Percentiles rank a stretch among this genome's conserved stretches.
phyloP scores from a whole-genome alignment of 306 rosid genomes.

The Astragalus membranaceus region DNA sequence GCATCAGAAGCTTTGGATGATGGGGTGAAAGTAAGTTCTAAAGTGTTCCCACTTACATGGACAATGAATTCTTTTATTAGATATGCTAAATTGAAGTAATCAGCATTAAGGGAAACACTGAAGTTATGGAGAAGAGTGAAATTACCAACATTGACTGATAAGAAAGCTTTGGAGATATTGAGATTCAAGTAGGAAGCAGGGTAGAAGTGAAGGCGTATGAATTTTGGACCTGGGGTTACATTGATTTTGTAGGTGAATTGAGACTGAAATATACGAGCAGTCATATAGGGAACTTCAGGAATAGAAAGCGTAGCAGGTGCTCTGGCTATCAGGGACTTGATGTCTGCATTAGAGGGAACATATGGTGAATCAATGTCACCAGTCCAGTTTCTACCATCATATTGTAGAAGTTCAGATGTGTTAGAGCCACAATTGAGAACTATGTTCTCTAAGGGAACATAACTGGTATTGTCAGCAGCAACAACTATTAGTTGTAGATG shows the following conservation, averaged over 20 bases:
- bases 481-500: neutral
- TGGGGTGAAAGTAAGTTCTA: conserved; percentile 34
- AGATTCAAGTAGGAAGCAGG: conserved; percentile 21
- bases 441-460: conserved; percentile 25
- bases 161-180: conserved; percentile 15
- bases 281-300: conserved; percentile 28
- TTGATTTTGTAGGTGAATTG: conserved; percentile 31
- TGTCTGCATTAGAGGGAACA: conserved; percentile 5
- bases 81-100: conserved; percentile 24
- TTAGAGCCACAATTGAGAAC: conserved; percentile 29
- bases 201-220: conserved; percentile 37
- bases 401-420: neutral
- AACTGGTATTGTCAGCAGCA: conserved; percentile 10
- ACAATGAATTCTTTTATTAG: conserved; percentile 28
- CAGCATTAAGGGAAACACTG: conserved; percentile 34
- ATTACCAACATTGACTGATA: conserved; percentile 26
- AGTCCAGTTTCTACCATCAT: conserved; percentile 29
- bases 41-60: conserved; percentile 16
- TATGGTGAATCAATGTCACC: conserved; percentile 27
- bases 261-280: conserved; percentile 31
- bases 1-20: conserved; percentile 22
- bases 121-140: conserved; percentile 37
- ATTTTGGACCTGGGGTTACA: conserved; percentile 34
- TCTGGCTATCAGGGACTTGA: neutral
- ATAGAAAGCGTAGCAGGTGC: neutral